phyloP scores from a whole-genome alignment of 805 yeast species.

The Isabelozyma rhagii region DNA sequence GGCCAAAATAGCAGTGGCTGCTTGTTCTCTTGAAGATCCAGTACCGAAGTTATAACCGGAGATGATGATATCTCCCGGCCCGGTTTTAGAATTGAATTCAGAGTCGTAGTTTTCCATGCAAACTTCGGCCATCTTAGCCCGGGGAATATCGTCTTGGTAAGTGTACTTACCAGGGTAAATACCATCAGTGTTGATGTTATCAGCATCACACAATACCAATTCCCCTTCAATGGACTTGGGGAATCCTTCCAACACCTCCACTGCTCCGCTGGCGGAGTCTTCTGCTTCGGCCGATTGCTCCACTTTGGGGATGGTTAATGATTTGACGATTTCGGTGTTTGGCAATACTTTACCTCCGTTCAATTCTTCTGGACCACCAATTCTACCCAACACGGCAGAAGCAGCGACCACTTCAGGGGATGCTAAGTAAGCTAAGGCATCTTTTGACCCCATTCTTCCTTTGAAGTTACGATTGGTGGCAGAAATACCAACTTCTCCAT shows the following conservation, averaged over 20 bases:
- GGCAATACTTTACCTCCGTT: slow-evolving; percentile 50
- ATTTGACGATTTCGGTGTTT: slow-evolving; percentile 48
- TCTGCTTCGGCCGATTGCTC: slow-evolving; percentile 27
- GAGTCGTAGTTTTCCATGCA: slow-evolving; percentile 99
- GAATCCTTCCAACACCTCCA: slow-evolving; percentile 86
- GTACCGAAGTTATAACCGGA: slow-evolving; percentile 97
- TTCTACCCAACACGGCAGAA: slow-evolving; percentile 91
- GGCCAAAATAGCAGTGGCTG: slow-evolving; percentile 96
- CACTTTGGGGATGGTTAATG: slow-evolving; percentile 20
- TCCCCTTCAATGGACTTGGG: slow-evolving; percentile 90
- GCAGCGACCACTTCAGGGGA: slow-evolving; percentile 99
- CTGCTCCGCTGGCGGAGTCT: slow-evolving; percentile 34
- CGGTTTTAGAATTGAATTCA: slow-evolving; percentile 77
- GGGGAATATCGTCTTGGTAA: slow-evolving; percentile 94
- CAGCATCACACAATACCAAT: slow-evolving; percentile 92
- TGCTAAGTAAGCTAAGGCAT: slow-evolving; percentile 92
- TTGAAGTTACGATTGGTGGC: slow-evolving; percentile 98
- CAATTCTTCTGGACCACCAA: slow-evolving; percentile 88
- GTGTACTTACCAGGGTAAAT: slow-evolving; percentile 99
- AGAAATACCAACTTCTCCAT: slow-evolving; percentile 96
- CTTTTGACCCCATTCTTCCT: slow-evolving; percentile 98
- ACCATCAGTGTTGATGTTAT: slow-evolving; percentile 96
- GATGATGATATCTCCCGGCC: slow-evolving; percentile 84
- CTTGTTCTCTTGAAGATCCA: slow-evolving; percentile 98
- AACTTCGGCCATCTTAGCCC: slow-evolving; percentile 96